phyloP scores from a whole-genome alignment of 2,329 filamentous ascomycete genomes.

The Paracorniculantispora psalliotae region DNA sequence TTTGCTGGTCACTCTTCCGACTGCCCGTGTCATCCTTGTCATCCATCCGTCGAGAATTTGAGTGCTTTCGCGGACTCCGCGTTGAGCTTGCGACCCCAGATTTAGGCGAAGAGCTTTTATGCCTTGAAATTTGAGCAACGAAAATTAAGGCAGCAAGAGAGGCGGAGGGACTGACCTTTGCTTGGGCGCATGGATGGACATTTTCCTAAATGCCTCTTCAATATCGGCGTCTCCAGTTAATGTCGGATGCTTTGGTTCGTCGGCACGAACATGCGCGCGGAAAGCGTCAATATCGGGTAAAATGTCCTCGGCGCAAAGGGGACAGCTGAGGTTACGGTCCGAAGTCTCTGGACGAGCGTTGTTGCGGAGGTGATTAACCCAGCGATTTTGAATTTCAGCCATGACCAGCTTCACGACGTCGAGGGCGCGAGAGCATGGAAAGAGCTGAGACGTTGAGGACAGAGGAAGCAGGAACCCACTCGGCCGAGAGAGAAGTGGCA shows the following conservation, averaged over 20 bases:
- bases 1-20: background rate
- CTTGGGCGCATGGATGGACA: slow-evolving; percentile 15
- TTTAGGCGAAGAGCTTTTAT: background rate
- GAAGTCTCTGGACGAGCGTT: slow-evolving; percentile 19
- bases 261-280: slow-evolving; percentile 20
- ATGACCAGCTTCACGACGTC: slow-evolving; percentile 2
- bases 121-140: background rate
- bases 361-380: slow-evolving; percentile 22
- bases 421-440: background rate
- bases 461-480: background rate
- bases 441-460: background rate
- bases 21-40: background rate
- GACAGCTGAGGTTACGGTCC: slow-evolving; percentile 18
- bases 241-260: slow-evolving; percentile 17
- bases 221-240: slow-evolving; percentile 23
- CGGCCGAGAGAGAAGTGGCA: background rate
- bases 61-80: background rate
- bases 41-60: background rate
- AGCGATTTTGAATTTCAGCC: slow-evolving; percentile 16
- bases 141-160: background rate
- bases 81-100: background rate
- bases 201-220: slow-evolving; percentile 21
- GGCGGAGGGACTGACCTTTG: slow-evolving; percentile 15
- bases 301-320: slow-evolving; percentile 22
- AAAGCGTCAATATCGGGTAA: slow-evolving; percentile 22